Base-by-base conservation (phyloP, 805 yeast species). In the Yarrowia keelungensis region DNA sequence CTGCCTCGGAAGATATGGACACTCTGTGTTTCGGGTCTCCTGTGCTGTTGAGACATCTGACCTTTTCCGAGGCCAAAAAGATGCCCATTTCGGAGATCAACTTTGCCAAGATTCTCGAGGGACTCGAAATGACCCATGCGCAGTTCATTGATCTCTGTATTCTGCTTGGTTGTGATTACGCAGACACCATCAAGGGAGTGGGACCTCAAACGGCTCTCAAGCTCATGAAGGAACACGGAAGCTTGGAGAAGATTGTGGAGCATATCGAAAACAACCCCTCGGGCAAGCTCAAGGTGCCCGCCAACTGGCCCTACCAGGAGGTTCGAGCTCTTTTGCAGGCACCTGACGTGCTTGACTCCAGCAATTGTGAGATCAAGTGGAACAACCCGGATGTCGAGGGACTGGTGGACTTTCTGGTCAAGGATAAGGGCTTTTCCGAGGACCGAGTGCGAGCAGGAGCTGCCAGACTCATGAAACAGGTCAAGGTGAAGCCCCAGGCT, bases 1-100 rank as follows among this genome's bases (percentile, higher is more conserved):
- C 98, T 2, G 99, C 98, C 0, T 90, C 97, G 7, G 99, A 95
- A 77, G 99, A 95, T 86, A 95, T 95, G 99, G 99, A 95, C 79
- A 95, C 99, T 0, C 78, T 95, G 69, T 95, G 98, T 75, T 95
- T 94, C 76, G 88, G 87, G 69, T 91, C 98, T 1, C 95, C 97
- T 7, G 87, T 80, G 70, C 80, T 95, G 67, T 82, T 95, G 70
- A 85, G 99, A 72, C 97, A 95, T 77, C 83, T 95, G 77, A 95
- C 98, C 0, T 95, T 93, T 72, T 87, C 98, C 1, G 99, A 95
- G 76, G 94, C 97, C 38, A 85, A 97, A 74, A 95, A 95, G 77
- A 86, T 91, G 77, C 98, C 98, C 14, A 89, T 95, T 62, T 91
- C 91, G 71, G 97, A 95, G 76, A 87, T 91, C 67, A 84, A 86